Percentiles rank a stretch among this genome's conserved stretches.
Conservation (phyloP, 2,329 filamentous ascomycete genomes). For the Fusarium coffeatum region DNA sequence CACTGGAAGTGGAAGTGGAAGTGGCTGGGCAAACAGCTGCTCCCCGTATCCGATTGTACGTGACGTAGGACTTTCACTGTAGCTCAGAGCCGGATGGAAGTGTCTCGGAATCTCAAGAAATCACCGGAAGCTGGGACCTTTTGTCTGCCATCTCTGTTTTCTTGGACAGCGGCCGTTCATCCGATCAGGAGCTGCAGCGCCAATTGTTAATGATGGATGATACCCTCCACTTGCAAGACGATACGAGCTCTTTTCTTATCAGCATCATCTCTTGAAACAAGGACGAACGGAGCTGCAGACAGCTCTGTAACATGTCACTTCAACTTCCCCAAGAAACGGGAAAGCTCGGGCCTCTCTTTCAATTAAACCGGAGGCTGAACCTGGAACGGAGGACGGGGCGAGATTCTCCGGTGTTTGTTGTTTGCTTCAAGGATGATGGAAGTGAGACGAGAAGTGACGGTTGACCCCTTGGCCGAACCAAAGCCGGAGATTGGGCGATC, state of each 20-base stretch:
- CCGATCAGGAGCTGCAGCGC: background rate
- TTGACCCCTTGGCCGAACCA: slow-evolving; percentile 11
- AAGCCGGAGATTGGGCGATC: slow-evolving; percentile 14
- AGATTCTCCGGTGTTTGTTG: slow-evolving; percentile 31
- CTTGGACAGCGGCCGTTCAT: background rate
- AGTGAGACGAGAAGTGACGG: slow-evolving; percentile 11
- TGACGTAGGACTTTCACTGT: slow-evolving; percentile 35
- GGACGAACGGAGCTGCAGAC: slow-evolving; percentile 31
- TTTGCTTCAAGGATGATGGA: slow-evolving; percentile 15
- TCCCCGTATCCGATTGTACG: slow-evolving; percentile 11
- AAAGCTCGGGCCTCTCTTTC: slow-evolving; percentile 27
- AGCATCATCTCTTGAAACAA: slow-evolving; percentile 21
- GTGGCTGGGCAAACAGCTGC: slow-evolving; percentile 36
- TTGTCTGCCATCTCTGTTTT: slow-evolving; percentile 8
- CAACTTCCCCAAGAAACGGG: slow-evolving; percentile 11
- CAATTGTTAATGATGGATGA: background rate
- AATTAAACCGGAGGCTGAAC: background rate
- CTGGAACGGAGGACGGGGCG: slow-evolving; percentile 19
- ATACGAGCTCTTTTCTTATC: slow-evolving; percentile 13
- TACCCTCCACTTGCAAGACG: background rate
- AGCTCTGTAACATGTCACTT: slow-evolving; percentile 37
- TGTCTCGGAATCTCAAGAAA: slow-evolving; percentile 23
- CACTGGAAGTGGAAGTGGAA: slow-evolving; percentile 12
- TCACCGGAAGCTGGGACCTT: slow-evolving; percentile 4
- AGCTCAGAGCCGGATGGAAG: background rate